These are phyloP conservation scores for Drechslerella dactyloides DNA, from an alignment of 2,329 filamentous ascomycete genomes.

Conservation along the genomic window DNA sequence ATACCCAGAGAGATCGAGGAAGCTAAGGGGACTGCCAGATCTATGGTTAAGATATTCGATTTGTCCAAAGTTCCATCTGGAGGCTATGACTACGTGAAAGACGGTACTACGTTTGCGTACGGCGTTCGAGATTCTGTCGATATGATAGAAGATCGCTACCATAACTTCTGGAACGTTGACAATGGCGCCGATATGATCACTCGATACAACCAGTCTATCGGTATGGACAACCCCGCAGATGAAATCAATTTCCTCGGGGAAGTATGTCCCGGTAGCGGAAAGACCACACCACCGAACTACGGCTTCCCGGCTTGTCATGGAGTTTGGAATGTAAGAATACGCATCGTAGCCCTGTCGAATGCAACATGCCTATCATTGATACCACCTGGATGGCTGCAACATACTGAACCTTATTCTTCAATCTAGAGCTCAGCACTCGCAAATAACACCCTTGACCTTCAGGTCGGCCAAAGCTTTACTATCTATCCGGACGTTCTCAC, in stretches of 20 bases:
- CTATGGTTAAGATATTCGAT: slow-evolving; percentile 61
- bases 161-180: slow-evolving; percentile 20
- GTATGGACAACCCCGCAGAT: slow-evolving; percentile 17
- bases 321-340: slow-evolving; percentile 14
- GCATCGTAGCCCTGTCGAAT: background rate
- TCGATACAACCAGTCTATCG: slow-evolving; percentile 11
- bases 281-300: background rate
- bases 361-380: background rate
- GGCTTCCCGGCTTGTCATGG: slow-evolving; percentile 18
- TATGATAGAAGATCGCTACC: slow-evolving; percentile 14
- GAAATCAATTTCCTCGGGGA: slow-evolving; percentile 19
- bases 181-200: slow-evolving; percentile 14
- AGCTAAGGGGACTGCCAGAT: slow-evolving; percentile 48
- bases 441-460: slow-evolving; percentile 6
- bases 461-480: slow-evolving; percentile 10
- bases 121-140: slow-evolving; percentile 53
- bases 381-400: background rate
- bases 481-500: slow-evolving; percentile 22
- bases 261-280: background rate
- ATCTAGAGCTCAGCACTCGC: slow-evolving; percentile 6
- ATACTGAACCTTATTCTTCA: background rate
- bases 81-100: slow-evolving; percentile 59
- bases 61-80: slow-evolving; percentile 57
- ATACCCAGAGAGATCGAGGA: background rate
- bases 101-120: slow-evolving; percentile 59